Base-by-base conservation (phyloP, 192 early-diverging fungal genomes). In the Ramicandelaber brevisporus region DNA sequence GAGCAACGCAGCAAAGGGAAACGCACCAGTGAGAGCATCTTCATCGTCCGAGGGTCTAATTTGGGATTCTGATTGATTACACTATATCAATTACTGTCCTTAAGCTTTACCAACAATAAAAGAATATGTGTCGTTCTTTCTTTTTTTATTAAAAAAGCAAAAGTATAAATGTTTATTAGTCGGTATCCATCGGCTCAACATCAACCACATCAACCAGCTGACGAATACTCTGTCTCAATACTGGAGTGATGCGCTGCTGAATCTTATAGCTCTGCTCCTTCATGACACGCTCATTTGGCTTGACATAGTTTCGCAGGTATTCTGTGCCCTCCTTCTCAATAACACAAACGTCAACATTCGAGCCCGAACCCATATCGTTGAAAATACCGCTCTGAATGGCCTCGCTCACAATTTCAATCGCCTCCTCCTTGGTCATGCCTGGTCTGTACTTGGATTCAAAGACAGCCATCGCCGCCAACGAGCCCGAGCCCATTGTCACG, bases 331-430 rank as follows among this genome's bases (percentile, higher is more conserved):
- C 77, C 46, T 78, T 76, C 30, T 70, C 79, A 46, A 98, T 87
- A 4, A 98, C 76, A 32, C 63, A 70, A 1, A 92, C 66, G 53
- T 98, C 86, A 27, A 98, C 86, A 46, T 89, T 93, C 17, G 73
- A 81, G 31, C 92, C 92, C 26, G 92, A 98, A 38, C 92, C 92
- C 19, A 93, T 48, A 49, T 98, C 92, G 55, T 98, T 93, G 59
- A 98, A 98, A 36, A 98, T 85, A 70, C 92, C 92, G 8, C 88
- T 75, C 48, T 79, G 71, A 46, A 98, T 85, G 26, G 88, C 84
- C 29, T 89, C 78, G 33, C 76, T 72, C 6, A 93, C 92, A 30
- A 98, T 31, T 16, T 74, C 65, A 31, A 93, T 70, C 5, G 74
- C 92, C 26, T 85, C 81, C 20, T 90, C 70, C 29, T 82, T 64